These are phyloP conservation scores for Trichoderma sp. DNA, from an alignment of 2,329 filamentous ascomycete genomes.

Conservation along the genomic window DNA sequence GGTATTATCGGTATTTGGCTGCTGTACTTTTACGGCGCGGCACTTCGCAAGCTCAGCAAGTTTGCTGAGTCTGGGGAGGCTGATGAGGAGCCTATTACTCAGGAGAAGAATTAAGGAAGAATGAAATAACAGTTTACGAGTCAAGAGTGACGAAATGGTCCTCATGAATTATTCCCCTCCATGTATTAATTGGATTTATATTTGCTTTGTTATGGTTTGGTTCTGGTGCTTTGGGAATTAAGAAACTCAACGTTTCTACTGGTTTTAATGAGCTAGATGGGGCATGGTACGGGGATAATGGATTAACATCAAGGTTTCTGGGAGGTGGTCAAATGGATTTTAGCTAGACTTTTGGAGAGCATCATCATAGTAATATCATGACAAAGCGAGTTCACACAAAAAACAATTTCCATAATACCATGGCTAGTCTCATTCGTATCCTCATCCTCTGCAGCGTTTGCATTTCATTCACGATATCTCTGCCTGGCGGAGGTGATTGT, in stretches of 20 bases:
- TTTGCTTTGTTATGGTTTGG: neutral
- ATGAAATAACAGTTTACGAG: neutral
- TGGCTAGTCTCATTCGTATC: neutral
- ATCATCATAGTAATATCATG: neutral
- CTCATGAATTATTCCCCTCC: neutral
- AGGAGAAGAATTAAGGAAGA: neutral
- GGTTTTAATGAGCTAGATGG: neutral
- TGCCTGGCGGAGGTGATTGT: neutral
- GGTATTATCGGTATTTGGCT: conserved; percentile 58
- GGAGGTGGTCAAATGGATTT: neutral
- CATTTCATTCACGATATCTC: neutral
- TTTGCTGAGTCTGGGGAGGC: conserved; percentile 42
- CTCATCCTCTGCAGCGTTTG: neutral
- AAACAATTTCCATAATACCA: neutral
- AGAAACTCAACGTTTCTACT: neutral
- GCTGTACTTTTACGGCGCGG: conserved; percentile 56
- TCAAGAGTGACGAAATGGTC: neutral
- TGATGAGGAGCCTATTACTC: neutral
- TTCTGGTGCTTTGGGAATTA: neutral
- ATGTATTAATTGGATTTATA: neutral
- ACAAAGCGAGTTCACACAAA: neutral
- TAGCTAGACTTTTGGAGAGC: neutral
- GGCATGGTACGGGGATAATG: neutral
- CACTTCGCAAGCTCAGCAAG: conserved; percentile 53
- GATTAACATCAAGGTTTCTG: neutral